A percentile compares a stretch with the other conserved stretches of the same genome.
Conservation (phyloP, 352 stramenopile genomes). For the Phytophthora brassicae region DNA sequence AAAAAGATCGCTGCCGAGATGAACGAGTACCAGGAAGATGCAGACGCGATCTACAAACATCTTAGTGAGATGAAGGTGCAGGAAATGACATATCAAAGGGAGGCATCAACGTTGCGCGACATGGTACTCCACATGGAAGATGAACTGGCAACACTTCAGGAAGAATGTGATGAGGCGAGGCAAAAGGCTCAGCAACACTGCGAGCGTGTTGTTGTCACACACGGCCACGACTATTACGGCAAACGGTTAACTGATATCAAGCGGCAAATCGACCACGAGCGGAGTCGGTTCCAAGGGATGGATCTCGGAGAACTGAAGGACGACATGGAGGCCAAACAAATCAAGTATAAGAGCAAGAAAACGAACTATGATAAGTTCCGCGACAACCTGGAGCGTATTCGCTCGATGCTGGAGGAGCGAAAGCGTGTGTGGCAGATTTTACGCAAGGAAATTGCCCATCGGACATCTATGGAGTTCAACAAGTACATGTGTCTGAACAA, state of each 20-base stretch:
- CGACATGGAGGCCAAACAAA: slow-evolving; percentile 71
- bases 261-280: slow-evolving; percentile 74
- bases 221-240: slow-evolving; percentile 79
- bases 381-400: slow-evolving; percentile 62
- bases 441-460: slow-evolving; percentile 76
- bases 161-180: slow-evolving; percentile 62
- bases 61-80: slow-evolving; percentile 74
- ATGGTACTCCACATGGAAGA: slow-evolving; percentile 57
- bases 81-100: slow-evolving; percentile 63
- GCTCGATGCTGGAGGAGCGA: slow-evolving; percentile 74
- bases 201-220: slow-evolving; percentile 60
- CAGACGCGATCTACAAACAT: slow-evolving; percentile 71
- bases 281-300: slow-evolving; percentile 79
- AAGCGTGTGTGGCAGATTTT: slow-evolving; percentile 76
- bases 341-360: slow-evolving; percentile 76
- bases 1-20: slow-evolving; percentile 51
- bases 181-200: slow-evolving; percentile 65
- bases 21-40: slow-evolving; percentile 59
- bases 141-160: slow-evolving; percentile 44
- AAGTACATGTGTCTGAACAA: slow-evolving; percentile 85
- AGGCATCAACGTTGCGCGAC: slow-evolving; percentile 43
- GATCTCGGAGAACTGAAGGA: slow-evolving; percentile 72
- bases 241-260: slow-evolving; percentile 81
- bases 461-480: slow-evolving; percentile 84
- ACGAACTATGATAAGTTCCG: slow-evolving; percentile 59